Evolutionary conservation across 2,329 filamentous ascomycete genomes (phyloP), one percentile per base, ranked within the genome.

Genomic region (Dactylellina drechsleri): DNA sequence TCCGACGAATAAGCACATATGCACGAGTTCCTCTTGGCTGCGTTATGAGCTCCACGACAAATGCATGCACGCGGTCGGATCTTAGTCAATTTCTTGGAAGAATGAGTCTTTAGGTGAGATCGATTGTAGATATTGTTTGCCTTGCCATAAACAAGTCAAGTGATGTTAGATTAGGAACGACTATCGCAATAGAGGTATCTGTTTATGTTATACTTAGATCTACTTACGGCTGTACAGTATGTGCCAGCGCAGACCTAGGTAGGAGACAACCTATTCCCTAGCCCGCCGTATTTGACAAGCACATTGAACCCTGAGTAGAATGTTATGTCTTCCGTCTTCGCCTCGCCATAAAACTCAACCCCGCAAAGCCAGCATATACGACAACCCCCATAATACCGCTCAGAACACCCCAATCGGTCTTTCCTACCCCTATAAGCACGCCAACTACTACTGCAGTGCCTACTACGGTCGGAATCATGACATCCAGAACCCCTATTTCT

Each of bases 381-480:
- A 62, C 43, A 6, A 64, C 71, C 18, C 71, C 64, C 45, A 67
- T 43, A 18, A 54, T 47, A 40, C 71, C 71, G 36, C 50, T 68
- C 10, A 75, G 36, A 16, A 52, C 54, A 12, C 64, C 71, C 71
- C 64, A 75, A 12, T 75, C 53, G 2, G 64, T 75, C 59, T 36
- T 67, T 5, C 71, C 71, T 43, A 75, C 41, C n/a, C 71, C 64
- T 8, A 60, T 16, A 12, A 75, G 53, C 45, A 75, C 60, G 5
- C 71, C 64, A 12, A 67, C 52, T 2, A 52, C 52, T n/a, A 68
- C 59, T 1, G 66, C 71, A 15, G 71, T 68, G 7, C 52, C 66
- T 2, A 66, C 53, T 20, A 68, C 56, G 8, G 56, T 57, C 10
- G 71, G 71, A 36, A 75, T 59, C 64, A 75, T 68, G 49, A 75